Base-by-base conservation (phyloP, 768 basidiomycete genomes). In the Pleurotus sapidus region DNA sequence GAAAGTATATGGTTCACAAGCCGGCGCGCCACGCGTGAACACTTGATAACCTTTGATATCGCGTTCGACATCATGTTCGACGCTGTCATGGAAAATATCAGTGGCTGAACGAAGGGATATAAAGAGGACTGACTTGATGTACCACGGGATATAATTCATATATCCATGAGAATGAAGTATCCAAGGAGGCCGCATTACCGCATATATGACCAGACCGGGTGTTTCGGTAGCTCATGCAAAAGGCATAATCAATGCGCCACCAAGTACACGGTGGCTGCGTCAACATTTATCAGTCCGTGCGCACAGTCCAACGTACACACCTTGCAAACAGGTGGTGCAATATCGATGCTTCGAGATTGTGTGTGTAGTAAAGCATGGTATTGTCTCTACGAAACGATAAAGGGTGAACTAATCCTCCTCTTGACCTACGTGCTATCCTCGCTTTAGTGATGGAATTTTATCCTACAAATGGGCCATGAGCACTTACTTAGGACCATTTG, bases 171-270 rank as follows among this genome's bases (percentile, higher is more conserved):
- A 9, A 18, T n/a, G n/a, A 14, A 39, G 51, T 39, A 39, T 39
- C 39, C 23, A 53, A 43, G 15, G 30, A 15, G n/a, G 15, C 51
- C 51, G 38, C 51, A 39, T 53, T 40, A 53, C 51, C 51, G 51
- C 51, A 53, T 53, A 34, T 7, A 24, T 15, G 18, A 18, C 2
- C 37, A 39, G 37, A 24, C 51, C 39, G 51, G 42, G 51, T 20
- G 37, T 53, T 25, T 53, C 51, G 51, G 51, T n/a, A 40, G 30
- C 6, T 11, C 30, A 34, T 34, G 2, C 30, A 34, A 34, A 34
- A 34, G 30, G 30, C 30, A 34, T 34, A 34, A 34, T 34, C 30
- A 34, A 34, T 34, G 11, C 30, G 30, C 30, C 30, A 34, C 30
- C 8, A 34, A 34, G 30, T 34, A 34, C 30, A 34, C 30, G 30